Evolutionary conservation across 2,329 filamentous ascomycete species (phyloP), one percentile per base, ranked within the genome.

Genomic region (Ophiostoma sp.): DNA sequence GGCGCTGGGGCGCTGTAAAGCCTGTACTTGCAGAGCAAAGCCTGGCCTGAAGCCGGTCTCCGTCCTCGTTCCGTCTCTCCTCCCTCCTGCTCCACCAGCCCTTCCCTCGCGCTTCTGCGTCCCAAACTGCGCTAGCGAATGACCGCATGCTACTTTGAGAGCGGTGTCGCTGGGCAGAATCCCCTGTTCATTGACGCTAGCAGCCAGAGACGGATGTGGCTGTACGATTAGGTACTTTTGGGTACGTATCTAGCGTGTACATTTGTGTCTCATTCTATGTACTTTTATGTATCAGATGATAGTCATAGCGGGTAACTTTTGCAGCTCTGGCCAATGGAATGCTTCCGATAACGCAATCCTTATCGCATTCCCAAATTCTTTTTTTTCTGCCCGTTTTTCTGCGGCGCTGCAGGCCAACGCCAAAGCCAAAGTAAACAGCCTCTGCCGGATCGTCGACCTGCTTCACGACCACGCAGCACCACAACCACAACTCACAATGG

Each of bases 41-140:
- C 27, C 27, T 31, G 27, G 27, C 27, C 27, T 31, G 27, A 31
- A 31, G 6, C 7, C 33, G n/a, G 48, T 10, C 52, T 23, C 52
- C 67, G n/a, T 41, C 67, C 71, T 64, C 69, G 2, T 68, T 64
- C 66, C 31, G 27, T 20, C 62, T 39, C n/a, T 66, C n/a, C 62
- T 36, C 62, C 13, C 52, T 65, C 35, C 64, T 67, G 17, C 52
- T 57, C 52, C 52, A 57, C 52, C 23, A 20, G 57, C 57, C 57
- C 57, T 33, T 62, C 15, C 11, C 57, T 62, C 27, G 57, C 57
- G 57, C 57, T 62, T 17, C 27, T 57, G 52, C n/a, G n/a, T 48
- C 44, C 52, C n/a, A 64, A 60, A 68, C 60, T 71, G 70, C 70
- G 70, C 70, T 71, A 71, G 52, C 67, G 60, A 68, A 71, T 71